A percentile compares a stretch with the other conserved stretches of the same genome.
These are phyloP conservation scores for Talaromyces thailandensis DNA, from an alignment of 495 filamentous ascomycete species.

Conservation along the genomic window DNA sequence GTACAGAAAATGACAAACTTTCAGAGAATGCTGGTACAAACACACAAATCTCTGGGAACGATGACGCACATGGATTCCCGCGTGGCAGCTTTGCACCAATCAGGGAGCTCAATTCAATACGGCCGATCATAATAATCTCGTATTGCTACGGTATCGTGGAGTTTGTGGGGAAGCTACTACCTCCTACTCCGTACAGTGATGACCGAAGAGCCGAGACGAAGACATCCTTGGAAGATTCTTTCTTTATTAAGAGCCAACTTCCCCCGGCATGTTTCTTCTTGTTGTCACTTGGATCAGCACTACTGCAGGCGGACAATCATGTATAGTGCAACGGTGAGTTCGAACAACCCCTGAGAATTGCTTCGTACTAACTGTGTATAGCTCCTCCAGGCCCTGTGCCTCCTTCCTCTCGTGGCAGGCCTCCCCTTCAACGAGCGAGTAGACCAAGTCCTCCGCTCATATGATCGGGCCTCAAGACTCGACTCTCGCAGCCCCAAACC, in stretches of 20 bases:
- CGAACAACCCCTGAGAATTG: background rate
- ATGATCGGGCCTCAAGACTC: background rate
- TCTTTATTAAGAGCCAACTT: background rate
- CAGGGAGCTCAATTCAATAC: background rate
- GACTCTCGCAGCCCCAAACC: background rate
- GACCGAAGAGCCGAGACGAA: background rate
- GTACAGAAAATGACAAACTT: background rate
- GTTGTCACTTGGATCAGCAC: background rate
- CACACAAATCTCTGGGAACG: too few relatives aligned
- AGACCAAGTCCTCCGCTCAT: background rate
- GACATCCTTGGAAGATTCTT: too few relatives aligned
- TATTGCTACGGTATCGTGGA: background rate
- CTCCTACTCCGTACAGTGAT: background rate
- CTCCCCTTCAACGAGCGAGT: slow-evolving; percentile 1
- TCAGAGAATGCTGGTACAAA: too few relatives aligned
- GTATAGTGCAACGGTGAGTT: background rate
- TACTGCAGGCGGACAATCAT: background rate
- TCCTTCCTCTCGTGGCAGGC: background rate
- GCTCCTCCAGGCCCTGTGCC: slow-evolving; percentile 1
- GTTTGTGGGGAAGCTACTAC: background rate
- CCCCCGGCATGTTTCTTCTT: background rate
- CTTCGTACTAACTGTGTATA: background rate
- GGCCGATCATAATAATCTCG: background rate
- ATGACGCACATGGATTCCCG: background rate
- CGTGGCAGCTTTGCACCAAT: background rate